These are phyloP conservation scores for Ascochyta lentis DNA, from an alignment of 2,329 filamentous ascomycete genomes.

Conservation along the genomic window DNA sequence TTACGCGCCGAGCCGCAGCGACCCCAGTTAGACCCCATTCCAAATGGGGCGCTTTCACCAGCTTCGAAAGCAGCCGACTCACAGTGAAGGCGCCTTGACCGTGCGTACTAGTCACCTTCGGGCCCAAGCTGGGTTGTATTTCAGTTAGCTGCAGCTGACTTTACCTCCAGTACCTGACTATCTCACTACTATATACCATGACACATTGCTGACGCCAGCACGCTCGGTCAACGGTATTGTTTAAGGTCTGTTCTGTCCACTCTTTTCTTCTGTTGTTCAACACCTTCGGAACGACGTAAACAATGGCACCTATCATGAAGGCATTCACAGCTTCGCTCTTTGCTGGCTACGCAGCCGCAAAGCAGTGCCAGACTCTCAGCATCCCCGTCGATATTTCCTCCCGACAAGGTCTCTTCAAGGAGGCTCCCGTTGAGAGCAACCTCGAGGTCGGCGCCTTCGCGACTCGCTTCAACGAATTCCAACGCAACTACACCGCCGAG, in stretches of 20 bases:
- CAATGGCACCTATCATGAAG: conserved; percentile 20
- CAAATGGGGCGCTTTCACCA: conserved; percentile 7
- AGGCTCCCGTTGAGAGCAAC: conserved; percentile 57
- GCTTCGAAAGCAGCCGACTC: background rate
- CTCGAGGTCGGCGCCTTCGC: conserved; percentile 65
- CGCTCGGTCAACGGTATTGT: background rate
- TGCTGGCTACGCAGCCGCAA: conserved; percentile 28
- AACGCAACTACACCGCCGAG: conserved; percentile 55
- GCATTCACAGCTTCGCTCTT: conserved; percentile 26
- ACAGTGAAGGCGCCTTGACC: background rate
- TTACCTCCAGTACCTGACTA: background rate
- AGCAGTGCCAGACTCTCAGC: conserved; percentile 58
- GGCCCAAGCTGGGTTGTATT: conserved; percentile 1
- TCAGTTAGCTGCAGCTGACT: conserved; percentile 2
- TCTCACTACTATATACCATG: background rate
- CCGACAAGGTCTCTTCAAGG: conserved; percentile 61
- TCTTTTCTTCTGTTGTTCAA: background rate
- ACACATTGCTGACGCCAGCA: conserved; percentile 6
- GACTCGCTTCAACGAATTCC: conserved; percentile 23
- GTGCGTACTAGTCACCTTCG: conserved; percentile 2
- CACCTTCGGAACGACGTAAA: background rate
- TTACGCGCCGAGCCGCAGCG: conserved; percentile 11
- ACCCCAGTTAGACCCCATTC: conserved; percentile 3
- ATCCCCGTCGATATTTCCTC: conserved; percentile 64
- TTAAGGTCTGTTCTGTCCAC: background rate